These are phyloP conservation scores for Tetracladium setigerum DNA, from an alignment of 495 filamentous ascomycete genomes.

Conservation along the genomic window DNA sequence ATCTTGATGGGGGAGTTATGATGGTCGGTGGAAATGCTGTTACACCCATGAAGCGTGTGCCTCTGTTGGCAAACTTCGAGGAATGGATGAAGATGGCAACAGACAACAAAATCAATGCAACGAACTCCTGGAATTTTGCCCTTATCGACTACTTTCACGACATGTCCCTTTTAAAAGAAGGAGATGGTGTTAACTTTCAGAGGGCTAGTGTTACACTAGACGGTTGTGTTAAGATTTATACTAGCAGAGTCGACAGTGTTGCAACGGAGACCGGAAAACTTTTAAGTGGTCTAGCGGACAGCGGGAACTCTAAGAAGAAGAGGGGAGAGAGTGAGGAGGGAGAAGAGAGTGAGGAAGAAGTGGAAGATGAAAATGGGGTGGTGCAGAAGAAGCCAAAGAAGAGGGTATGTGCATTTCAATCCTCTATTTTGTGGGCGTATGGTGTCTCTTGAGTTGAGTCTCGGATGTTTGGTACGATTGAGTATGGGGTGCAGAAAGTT, in stretches of 20 bases:
- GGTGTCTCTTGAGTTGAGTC: neutral
- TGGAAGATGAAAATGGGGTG: conserved; percentile 68
- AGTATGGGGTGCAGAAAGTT: too few relatives aligned
- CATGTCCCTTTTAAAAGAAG: conserved; percentile 94
- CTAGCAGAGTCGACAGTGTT: conserved; percentile 94
- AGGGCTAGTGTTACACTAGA: conserved; percentile 97
- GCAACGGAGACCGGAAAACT: conserved; percentile 96
- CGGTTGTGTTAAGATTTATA: conserved; percentile 99
- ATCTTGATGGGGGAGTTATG: conserved; percentile 51
- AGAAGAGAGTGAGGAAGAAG: conserved; percentile 68
- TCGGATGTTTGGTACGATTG: too few relatives aligned
- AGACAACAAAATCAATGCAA: conserved; percentile 99
- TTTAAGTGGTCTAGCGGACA: conserved; percentile 89
- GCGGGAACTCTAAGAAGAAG: conserved; percentile 67
- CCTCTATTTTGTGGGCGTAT: neutral
- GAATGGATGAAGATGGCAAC: conserved; percentile 99
- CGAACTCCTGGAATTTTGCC: conserved; percentile 98
- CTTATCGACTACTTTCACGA: conserved; percentile 99
- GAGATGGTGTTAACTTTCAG: conserved; percentile 96
- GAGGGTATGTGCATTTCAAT: conserved; percentile 36
- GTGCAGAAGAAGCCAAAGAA: conserved; percentile 65
- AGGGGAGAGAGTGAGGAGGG: conserved; percentile 56
- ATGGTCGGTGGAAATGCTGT: conserved; percentile 61
- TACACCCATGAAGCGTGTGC: conserved; percentile 94
- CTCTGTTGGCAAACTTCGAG: conserved; percentile 94